These are phyloP conservation scores for Suhomyces chickasaworum DNA, from an alignment of 1,139 yeast species.

Conservation along the genomic window DNA sequence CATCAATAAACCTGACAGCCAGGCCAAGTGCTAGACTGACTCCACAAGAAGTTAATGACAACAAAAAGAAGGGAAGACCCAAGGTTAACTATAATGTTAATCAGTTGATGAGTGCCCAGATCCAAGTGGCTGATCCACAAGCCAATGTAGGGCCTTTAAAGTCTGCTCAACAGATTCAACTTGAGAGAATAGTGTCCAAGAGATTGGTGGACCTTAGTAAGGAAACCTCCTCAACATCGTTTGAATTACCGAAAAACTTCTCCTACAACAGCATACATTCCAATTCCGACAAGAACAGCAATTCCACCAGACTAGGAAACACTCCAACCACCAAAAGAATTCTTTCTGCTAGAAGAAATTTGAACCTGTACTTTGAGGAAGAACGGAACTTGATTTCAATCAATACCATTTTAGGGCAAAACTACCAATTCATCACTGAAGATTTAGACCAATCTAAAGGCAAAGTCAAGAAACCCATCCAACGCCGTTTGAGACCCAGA, in stretches of 20 bases:
- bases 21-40: constrained; percentile 32
- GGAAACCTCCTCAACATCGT: constrained; percentile 32
- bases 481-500: constrained; percentile 34
- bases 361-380: constrained; percentile 51
- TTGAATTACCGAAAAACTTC: constrained; percentile 48
- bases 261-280: constrained; percentile 37
- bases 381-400: constrained; percentile 48
- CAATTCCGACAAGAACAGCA: constrained; percentile 25
- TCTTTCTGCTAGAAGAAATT: constrained; percentile 47
- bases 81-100: constrained; percentile 51
- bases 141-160: constrained; percentile 39
- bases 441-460: constrained; percentile 14
- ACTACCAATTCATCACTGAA: constrained; percentile 46
- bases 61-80: constrained; percentile 33
- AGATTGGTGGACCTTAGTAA: constrained; percentile 40
- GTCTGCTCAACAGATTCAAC: constrained; percentile 46
- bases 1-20: constrained; percentile 48
- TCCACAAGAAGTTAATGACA: constrained; percentile 24
- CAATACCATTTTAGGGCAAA: constrained; percentile 43
- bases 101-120: constrained; percentile 48
- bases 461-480: constrained; percentile 16
- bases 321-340: constrained; percentile 50
- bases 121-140: constrained; percentile 35
- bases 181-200: constrained; percentile 43
- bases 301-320: constrained; percentile 41